These are phyloP conservation scores for Exophiala oligosperma DNA, from an alignment of 2,329 filamentous ascomycete genomes.

Conservation along the genomic window DNA sequence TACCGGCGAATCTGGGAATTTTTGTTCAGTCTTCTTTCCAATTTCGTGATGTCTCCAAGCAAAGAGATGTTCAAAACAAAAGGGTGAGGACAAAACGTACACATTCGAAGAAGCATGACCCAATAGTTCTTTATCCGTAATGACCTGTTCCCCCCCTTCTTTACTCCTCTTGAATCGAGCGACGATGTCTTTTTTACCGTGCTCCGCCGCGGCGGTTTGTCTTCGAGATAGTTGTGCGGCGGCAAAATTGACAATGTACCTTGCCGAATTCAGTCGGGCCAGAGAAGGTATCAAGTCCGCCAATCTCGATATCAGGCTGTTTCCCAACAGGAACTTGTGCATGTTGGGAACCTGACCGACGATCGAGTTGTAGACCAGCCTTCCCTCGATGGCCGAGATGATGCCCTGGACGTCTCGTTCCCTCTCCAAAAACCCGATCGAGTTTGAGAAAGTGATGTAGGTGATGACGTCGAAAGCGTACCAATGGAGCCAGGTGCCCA, in stretches of 20 bases:
- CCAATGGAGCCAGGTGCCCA: slow-evolving; percentile 36
- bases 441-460: slow-evolving; percentile 37
- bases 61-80: too few relatives aligned
- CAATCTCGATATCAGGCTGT: slow-evolving; percentile 8
- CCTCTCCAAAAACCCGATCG: slow-evolving; percentile 36
- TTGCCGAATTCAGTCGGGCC: slow-evolving; percentile 15
- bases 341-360: slow-evolving; percentile 18
- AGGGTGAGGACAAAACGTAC: slow-evolving; percentile 5
- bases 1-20: slow-evolving; percentile 19
- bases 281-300: slow-evolving; percentile 17
- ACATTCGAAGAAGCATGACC: slow-evolving; percentile 22
- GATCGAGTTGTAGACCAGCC: slow-evolving; percentile 21
- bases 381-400: slow-evolving; percentile 30
- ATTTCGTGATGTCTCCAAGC: too few relatives aligned
- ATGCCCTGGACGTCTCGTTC: slow-evolving; percentile 38
- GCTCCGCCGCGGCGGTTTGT: slow-evolving; percentile 6
- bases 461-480: slow-evolving; percentile 41
- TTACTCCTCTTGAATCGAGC: slow-evolving; percentile 19
- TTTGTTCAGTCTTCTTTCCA: neutral
- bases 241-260: slow-evolving; percentile 22
- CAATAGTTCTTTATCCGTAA: slow-evolving; percentile 19
- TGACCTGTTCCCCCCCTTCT: slow-evolving; percentile 20
- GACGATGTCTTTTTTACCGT: slow-evolving; percentile 17
- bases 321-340: slow-evolving; percentile 18
- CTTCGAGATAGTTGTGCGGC: slow-evolving; percentile 17